A percentile compares a stretch with the other conserved stretches of the same genome.
Conservation (phyloP, 768 basidiomycete species). For the Serpula lacrymans region DNA sequence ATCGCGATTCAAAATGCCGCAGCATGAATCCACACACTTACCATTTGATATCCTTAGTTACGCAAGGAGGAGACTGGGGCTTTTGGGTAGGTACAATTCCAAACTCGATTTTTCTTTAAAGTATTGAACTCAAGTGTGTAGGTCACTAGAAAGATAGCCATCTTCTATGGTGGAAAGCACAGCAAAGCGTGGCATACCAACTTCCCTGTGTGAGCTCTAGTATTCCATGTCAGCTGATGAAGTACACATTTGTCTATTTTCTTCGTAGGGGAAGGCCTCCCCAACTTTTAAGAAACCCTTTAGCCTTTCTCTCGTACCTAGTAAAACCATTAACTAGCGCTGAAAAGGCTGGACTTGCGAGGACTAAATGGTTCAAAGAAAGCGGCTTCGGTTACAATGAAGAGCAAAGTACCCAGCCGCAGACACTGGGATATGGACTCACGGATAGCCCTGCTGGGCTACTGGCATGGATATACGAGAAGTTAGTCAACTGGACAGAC, state of each 20-base stretch:
- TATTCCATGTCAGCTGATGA: not conserved
- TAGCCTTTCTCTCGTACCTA: constrained; percentile 24
- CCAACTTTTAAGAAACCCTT: constrained; percentile 20
- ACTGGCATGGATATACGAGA: constrained; percentile 54
- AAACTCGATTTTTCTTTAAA: not conserved
- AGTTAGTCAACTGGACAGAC: constrained; percentile 47
- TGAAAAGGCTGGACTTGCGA: constrained; percentile 22
- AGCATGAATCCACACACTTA: no score
- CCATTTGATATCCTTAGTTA: constrained; percentile 32
- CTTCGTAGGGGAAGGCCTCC: constrained; percentile 17
- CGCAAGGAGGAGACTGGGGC: constrained; percentile 52
- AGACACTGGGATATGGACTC: constrained; percentile 51
- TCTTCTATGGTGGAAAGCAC: constrained; percentile 36
- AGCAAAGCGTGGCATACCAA: constrained; percentile 55
- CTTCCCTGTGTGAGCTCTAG: constrained; percentile 34
- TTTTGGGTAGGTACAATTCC: constrained; percentile 22
- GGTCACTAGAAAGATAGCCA: constrained; percentile 34
- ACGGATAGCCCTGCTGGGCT: constrained; percentile 57
- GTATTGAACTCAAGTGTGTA: constrained; percentile 8
- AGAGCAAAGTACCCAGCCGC: constrained; percentile 41
- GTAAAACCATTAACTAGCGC: constrained; percentile 24
- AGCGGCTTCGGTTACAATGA: constrained; percentile 28
- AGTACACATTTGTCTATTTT: not conserved
- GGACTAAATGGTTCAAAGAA: constrained; percentile 13
- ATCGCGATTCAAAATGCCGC: no score